Conservation (phyloP, 2,329 filamentous ascomycete species). For the Lecanicillium sp. region DNA sequence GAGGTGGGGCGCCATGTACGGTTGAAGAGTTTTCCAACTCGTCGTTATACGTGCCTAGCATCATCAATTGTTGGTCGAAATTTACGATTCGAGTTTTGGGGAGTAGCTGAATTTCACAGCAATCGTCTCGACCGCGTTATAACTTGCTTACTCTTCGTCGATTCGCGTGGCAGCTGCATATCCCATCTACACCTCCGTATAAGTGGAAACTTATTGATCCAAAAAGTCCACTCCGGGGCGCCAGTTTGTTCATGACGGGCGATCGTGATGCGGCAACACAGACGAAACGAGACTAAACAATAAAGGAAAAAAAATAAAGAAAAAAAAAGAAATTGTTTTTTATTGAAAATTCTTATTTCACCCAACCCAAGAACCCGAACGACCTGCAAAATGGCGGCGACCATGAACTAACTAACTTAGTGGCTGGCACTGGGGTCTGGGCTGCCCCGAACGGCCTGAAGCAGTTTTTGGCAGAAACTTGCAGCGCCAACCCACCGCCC, state of each 20-base stretch:
- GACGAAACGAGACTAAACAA: neutral
- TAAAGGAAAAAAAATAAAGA: neutral
- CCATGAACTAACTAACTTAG: too few relatives aligned
- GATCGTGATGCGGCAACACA: slow-evolving; percentile 8
- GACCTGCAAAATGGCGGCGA: too few relatives aligned
- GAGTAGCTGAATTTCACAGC: neutral
- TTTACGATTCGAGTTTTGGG: slow-evolving; percentile 1
- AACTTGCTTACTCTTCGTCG: too few relatives aligned
- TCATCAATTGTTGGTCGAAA: neutral
- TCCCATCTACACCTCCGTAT: neutral
- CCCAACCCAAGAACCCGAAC: slow-evolving; percentile 7
- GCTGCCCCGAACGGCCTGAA: too few relatives aligned
- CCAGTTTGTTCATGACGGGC: neutral
- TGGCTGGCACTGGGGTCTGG: too few relatives aligned
- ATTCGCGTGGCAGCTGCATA: neutral
- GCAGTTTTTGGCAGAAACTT: too few relatives aligned
- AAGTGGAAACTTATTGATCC: neutral
- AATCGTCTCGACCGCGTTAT: neutral
- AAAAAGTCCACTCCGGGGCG: neutral
- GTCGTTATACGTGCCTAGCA: neutral
- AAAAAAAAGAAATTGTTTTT: neutral
- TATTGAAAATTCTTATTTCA: too few relatives aligned
- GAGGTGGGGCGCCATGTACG: slow-evolving; percentile 1
- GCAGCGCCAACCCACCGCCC: too few relatives aligned
- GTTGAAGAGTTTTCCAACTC: neutral